Evolutionary conservation across 768 basidiomycete species (phyloP), one percentile per base, ranked within the genome.

Genomic region (Amanita subjunquillea): DNA sequence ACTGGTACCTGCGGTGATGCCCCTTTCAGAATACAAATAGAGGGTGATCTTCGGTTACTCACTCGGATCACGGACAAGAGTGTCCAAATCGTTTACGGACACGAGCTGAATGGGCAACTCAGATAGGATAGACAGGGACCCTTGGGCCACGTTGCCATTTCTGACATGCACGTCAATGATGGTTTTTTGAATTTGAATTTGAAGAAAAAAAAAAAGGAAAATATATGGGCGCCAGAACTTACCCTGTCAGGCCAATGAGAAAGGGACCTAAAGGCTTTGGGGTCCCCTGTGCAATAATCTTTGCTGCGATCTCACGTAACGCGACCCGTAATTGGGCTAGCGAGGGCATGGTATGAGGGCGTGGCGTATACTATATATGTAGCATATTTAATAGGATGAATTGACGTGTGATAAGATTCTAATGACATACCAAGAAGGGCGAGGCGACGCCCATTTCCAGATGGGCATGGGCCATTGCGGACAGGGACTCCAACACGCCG

Each of bases 231-330:
- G 37, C 29, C 0, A 60, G 73, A 30, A 51, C 50, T 46, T 63
- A 90, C 88, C 91, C 91, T 22, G 91, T 93, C 41, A 94, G 61
- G 15, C 89, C 87, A 48, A 92, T 77, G 0, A 93, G 76, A 34
- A 89, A 79, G 0, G 93, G 92, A 2, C 88, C 91, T 1, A 85
- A 69, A 7, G 68, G 67, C n/a, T 65, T 64, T 4, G 85, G 82
- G 1, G 80, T 83, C 1, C 85, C 84, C 37, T 79, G 69, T 34
- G 67, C 60, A 3, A 66, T 59, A 9, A 94, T 83, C 17, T 69
- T 68, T 1, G 69, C 62, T 0, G 87, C 87, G 22, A 87, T 77
- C 6, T 72, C 65, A 37, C 73, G 71, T 41, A 94, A 67, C 6
- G 81, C 67, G 2, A 63, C 59, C 6, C 79, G 79, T 39, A 89